These are phyloP conservation scores for Musa troglodytarum DNA, from an alignment of 176 grass and related monocot genomes.

Conservation along the genomic window DNA sequence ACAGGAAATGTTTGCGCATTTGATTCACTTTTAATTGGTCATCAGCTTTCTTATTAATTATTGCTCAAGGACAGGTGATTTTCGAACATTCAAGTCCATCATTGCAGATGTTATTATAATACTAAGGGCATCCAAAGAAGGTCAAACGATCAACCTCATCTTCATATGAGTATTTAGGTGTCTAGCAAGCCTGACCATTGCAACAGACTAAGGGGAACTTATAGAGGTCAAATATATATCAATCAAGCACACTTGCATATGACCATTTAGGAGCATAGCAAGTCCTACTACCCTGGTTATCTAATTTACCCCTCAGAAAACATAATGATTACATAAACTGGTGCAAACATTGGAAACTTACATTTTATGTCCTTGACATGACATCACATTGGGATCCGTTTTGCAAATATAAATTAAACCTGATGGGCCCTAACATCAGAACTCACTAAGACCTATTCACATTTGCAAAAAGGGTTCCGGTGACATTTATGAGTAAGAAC, in stretches of 20 bases:
- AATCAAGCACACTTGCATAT: no score
- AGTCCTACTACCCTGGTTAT: background rate
- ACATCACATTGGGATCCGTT: background rate
- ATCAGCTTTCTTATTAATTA: background rate
- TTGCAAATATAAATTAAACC: background rate
- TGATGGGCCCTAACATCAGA: background rate
- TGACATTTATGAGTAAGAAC: no score
- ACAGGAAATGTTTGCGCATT: background rate
- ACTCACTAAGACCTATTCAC: background rate
- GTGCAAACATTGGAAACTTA: background rate
- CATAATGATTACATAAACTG: background rate
- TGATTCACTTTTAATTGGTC: background rate
- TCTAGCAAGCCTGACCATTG: no score
- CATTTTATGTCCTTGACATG: background rate
- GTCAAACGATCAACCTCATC: no score
- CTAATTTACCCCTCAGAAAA: background rate
- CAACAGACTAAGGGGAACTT: no score
- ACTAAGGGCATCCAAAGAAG: no score
- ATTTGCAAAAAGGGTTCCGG: no score
- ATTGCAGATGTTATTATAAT: background rate
- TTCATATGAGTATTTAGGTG: no score
- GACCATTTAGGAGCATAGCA: background rate
- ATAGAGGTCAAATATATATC: no score
- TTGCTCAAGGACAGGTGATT: background rate
- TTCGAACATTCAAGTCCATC: background rate